Evolutionary conservation across 768 basidiomycete genomes (phyloP), one percentile per base, ranked within the genome.

Genomic region (Pleurotus tuber-regium): DNA sequence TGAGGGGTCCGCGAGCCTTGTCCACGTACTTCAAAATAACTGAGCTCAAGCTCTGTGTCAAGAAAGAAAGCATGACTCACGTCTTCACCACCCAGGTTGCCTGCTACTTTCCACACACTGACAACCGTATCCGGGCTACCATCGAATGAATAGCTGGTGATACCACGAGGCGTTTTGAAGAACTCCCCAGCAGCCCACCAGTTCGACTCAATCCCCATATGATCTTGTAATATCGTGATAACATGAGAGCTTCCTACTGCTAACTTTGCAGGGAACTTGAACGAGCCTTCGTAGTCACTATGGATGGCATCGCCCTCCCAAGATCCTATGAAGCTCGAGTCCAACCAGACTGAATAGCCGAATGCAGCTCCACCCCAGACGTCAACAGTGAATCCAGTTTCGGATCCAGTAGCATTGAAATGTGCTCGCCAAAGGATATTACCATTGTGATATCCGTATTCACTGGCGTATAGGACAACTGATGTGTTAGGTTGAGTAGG

Each of bases 351-450:
- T 4, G 76, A 77, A 54, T 72, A 80, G 3, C 66, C 77, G 48
- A 80, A 80, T 1, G 77, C 77, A 8, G 55, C 35, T 2, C 79
- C 78, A 39, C 79, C 78, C 54, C 67, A 66, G 4, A 80, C 59
- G 29, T 69, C 57, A 19, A 69, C 61, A 18, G 47, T 66, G 57
- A 80, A 70, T 1, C 67, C 77, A 1, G 70, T 74, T 60, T 80
- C 78, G 8, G 62, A 51, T 4, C 77, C 75, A 0, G 70, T 72
- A 3, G 77, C 73, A 35, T 55, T 72, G 64, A 80, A 80, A 49
- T 76, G 76, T 11, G 69, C 78, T 4, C 78, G 70, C 76, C 77
- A 80, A 24, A 80, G 55, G 47, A 79, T 74, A 54, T 74, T 78
- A 1, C 78, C 78, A 2, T 73, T 78, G 59, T 78, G 77, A 55